A percentile compares a stretch with the other conserved stretches of the same genome.
phyloP scores from a whole-genome alignment of 306 rosid genomes.

The Mimosa bimucronata region DNA sequence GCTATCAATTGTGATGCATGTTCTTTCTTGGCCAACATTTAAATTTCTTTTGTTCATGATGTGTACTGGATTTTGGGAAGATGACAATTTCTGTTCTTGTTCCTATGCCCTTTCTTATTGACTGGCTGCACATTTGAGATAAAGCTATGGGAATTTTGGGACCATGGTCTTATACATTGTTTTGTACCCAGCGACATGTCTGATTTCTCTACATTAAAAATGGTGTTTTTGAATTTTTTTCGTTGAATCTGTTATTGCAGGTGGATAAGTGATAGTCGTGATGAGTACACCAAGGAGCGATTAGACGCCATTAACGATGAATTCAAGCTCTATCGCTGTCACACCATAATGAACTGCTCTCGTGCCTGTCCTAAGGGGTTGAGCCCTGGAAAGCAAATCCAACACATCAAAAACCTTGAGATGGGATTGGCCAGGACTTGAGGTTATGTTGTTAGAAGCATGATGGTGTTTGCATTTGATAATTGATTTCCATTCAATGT shows the following conservation, averaged over 20 bases:
- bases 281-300: conserved; percentile 89
- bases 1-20: background rate
- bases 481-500: conserved; percentile 27
- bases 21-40: conserved; percentile 4
- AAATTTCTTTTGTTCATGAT: background rate
- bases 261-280: conserved; percentile 99
- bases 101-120: background rate
- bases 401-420: conserved; percentile 77
- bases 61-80: background rate
- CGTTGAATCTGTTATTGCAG: conserved; percentile 45
- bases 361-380: conserved; percentile 98
- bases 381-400: conserved; percentile 95
- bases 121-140: background rate
- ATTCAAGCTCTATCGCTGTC: conserved; percentile 99
- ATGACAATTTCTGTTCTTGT: background rate
- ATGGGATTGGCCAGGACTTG: conserved; percentile 22
- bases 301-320: conserved; percentile 90
- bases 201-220: background rate
- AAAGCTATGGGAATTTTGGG: background rate
- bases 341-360: conserved; percentile 96
- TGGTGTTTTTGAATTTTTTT: background rate
- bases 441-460: conserved; percentile 36
- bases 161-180: background rate
- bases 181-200: background rate
- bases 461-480: conserved; percentile 44